These are phyloP conservation scores for Rhodotorula mucilaginosa DNA, from an alignment of 1,284 basidiomycete species.

Conservation along the genomic window DNA sequence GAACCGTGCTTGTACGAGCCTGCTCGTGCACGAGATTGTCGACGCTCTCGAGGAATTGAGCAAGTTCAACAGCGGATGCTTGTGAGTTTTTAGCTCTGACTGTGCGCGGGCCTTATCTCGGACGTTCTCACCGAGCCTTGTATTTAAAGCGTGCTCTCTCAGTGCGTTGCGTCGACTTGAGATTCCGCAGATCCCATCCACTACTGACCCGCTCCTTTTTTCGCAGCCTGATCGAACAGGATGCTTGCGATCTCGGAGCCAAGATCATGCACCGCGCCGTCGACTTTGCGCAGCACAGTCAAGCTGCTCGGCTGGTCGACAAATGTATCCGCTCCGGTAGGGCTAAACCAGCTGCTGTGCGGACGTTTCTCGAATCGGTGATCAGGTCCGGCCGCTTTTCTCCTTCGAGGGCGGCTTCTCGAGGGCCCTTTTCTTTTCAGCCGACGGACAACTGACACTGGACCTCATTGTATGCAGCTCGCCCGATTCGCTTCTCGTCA, in stretches of 20 bases:
- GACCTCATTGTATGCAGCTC: background rate
- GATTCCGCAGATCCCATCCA: background rate
- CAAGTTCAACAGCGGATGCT: constrained; percentile 19
- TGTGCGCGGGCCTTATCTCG: background rate
- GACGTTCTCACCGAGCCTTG: no score
- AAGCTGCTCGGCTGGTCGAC: constrained; percentile 31
- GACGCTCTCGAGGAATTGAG: constrained; percentile 13
- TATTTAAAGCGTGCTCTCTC: constrained; percentile 10
- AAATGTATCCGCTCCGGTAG: constrained; percentile 7
- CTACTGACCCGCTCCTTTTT: background rate
- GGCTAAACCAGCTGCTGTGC: background rate
- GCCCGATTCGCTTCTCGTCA: constrained; percentile 3
- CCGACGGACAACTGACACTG: background rate
- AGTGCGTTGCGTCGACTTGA: background rate
- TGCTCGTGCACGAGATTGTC: constrained; percentile 21
- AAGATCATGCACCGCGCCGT: constrained; percentile 17
- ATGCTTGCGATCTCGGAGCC: constrained; percentile 15
- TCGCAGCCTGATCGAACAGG: constrained; percentile 29
- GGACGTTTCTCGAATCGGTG: constrained; percentile 11
- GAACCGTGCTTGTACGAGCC: constrained; percentile 11
- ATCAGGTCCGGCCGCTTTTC: constrained; percentile 1
- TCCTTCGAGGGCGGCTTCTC: background rate
- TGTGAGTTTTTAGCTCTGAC: constrained; percentile 6
- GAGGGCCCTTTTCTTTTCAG: no score
- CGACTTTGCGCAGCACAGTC: constrained; percentile 17